Percentiles rank a stretch among this genome's conserved stretches.
Conservation (phyloP, 495 filamentous ascomycete genomes). For the Annulohypoxylon stygium region DNA sequence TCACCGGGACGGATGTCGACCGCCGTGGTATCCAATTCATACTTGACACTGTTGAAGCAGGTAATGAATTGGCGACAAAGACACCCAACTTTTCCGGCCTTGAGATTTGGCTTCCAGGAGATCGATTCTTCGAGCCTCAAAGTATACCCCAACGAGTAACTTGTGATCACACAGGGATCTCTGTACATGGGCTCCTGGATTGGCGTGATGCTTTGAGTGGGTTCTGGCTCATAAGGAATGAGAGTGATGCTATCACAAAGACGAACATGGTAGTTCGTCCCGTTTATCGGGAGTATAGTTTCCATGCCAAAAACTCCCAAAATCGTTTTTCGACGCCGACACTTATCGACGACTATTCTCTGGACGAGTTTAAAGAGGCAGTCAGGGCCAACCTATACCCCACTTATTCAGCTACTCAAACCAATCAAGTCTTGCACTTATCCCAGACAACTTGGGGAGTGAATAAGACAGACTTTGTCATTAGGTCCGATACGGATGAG, state of each 20-base stretch:
- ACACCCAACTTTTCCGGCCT: neutral
- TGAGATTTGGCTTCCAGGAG: constrained; percentile 33
- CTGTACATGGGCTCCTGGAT: neutral
- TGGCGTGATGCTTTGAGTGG: constrained; percentile 11
- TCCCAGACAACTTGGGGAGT: constrained; percentile 13
- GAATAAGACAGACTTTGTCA: constrained; percentile 30
- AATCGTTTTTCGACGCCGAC: constrained; percentile 5
- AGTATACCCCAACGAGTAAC: neutral
- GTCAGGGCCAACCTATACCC: constrained; percentile 20
- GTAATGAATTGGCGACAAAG: neutral
- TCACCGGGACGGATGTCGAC: neutral
- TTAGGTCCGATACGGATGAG: constrained; percentile 36
- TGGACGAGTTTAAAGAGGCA: constrained; percentile 8
- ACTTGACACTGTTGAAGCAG: neutral
- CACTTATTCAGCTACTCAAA: neutral
- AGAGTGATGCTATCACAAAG: neutral
- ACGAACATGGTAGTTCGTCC: constrained; percentile 29
- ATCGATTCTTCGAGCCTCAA: constrained; percentile 1
- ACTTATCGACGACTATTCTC: neutral
- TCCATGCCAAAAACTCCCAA: neutral
- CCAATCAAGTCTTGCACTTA: constrained; percentile 24
- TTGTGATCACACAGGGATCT: neutral
- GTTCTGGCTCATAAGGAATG: neutral
- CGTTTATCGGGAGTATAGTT: constrained; percentile 16
- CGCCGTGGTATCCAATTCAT: neutral